These are phyloP conservation scores for Asterochloris erici DNA, from an alignment of 139 green algal species.

Conservation along the genomic window DNA sequence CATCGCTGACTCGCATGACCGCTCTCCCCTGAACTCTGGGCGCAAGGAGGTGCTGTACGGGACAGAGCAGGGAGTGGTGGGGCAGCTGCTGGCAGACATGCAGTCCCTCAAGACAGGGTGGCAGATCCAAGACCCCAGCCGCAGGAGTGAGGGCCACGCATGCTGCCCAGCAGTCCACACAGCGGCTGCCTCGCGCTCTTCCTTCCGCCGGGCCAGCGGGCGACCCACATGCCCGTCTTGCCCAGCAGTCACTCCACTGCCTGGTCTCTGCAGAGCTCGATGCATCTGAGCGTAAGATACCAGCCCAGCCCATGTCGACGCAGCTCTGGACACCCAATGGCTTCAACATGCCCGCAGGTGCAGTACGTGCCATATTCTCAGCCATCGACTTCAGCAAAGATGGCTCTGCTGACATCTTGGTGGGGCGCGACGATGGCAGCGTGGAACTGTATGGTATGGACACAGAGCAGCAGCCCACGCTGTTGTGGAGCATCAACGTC, in stretches of 20 bases:
- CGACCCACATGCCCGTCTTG: neutral
- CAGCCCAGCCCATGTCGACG: too few species aligned
- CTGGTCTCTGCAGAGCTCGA: neutral
- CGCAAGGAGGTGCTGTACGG: conserved; percentile 67
- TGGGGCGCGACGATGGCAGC: conserved; percentile 66
- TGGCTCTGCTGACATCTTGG: conserved; percentile 55
- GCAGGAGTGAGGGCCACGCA: conserved; percentile 5
- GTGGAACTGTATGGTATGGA: conserved; percentile 72
- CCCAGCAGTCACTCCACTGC: neutral
- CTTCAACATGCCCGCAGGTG: conserved; percentile 11
- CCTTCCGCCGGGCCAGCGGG: too few species aligned
- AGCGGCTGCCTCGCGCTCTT: neutral
- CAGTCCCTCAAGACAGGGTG: conserved; percentile 49
- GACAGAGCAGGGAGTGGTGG: conserved; percentile 53
- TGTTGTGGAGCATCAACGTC: conserved; percentile 41
- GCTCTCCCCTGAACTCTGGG: conserved; percentile 20
- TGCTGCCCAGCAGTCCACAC: neutral
- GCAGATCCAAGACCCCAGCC: conserved; percentile 33
- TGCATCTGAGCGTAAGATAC: neutral
- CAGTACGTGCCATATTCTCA: conserved; percentile 47
- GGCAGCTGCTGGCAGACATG: conserved; percentile 61
- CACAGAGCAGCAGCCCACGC: conserved; percentile 40
- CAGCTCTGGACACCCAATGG: neutral
- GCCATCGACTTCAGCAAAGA: conserved; percentile 70
- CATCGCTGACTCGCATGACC: conserved; percentile 46